phyloP scores from a whole-genome alignment of 176 grass and related monocot genomes.

The Guadua angustifolia region DNA sequence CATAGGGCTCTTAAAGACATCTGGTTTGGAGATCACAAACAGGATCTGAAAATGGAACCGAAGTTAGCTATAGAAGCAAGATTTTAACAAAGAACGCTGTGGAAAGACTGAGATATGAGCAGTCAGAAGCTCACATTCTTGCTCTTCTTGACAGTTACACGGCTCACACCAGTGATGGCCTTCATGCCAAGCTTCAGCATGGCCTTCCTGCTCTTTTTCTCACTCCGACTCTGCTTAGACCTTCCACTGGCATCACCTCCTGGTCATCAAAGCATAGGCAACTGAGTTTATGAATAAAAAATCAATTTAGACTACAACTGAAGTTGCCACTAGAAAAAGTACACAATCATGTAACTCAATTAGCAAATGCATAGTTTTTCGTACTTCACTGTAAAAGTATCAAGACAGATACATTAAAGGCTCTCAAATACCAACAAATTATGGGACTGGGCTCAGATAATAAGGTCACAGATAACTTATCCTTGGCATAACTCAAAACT shows the following conservation, averaged over 20 bases:
- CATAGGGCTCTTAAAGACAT: constrained; percentile 74
- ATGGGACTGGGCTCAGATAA: neutral
- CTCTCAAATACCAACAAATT: neutral
- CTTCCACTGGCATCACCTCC: constrained; percentile 65
- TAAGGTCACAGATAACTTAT: neutral
- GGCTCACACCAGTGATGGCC: constrained; percentile 72
- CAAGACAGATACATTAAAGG: neutral
- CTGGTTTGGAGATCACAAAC: constrained; percentile 74
- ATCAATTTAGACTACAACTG: too few relatives aligned
- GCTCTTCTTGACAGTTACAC: constrained; percentile 82
- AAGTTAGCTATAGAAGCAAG: neutral
- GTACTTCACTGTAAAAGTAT: neutral
- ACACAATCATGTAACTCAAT: neutral
- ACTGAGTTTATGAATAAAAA: constrained; percentile 21
- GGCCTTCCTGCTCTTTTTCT: constrained; percentile 86
- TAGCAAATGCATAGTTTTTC: neutral
- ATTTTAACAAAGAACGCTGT: neutral
- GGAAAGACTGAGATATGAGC: neutral
- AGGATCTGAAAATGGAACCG: constrained; percentile 44
- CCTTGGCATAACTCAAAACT: neutral
- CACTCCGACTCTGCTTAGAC: constrained; percentile 79
- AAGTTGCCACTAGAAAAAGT: neutral
- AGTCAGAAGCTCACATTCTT: constrained; percentile 59
- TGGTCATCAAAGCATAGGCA: constrained; percentile 20
- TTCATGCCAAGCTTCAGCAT: constrained; percentile 89